phyloP scores from a whole-genome alignment of 2,329 filamentous ascomycete genomes.

The Beauveria rudraprayagi region DNA sequence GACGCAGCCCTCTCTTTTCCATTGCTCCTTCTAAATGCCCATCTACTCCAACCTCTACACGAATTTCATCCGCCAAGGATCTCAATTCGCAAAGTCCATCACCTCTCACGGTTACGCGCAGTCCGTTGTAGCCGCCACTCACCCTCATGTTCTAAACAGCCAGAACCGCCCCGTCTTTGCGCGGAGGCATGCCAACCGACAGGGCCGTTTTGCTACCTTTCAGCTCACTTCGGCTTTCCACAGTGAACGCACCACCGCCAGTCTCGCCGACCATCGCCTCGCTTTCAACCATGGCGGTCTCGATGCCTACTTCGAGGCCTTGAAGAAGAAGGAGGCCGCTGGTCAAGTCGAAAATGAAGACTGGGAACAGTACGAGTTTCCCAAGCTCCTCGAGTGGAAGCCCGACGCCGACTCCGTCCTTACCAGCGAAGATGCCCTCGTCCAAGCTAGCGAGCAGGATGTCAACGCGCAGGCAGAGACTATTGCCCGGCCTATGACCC shows the following conservation, averaged over 20 bases:
- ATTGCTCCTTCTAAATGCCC: conserved; percentile 80
- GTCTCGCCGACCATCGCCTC: conserved; percentile 48
- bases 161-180: conserved; percentile 59
- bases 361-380: conserved; percentile 88
- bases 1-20: conserved; percentile 34
- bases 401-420: conserved; percentile 47
- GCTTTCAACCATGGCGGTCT: conserved; percentile 55
- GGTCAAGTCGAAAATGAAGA: conserved; percentile 60
- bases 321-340: conserved; percentile 67
- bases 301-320: conserved; percentile 86
- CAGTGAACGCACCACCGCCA: conserved; percentile 42
- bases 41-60: conserved; percentile 61
- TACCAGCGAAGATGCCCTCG: conserved; percentile 49
- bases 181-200: conserved; percentile 47
- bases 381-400: conserved; percentile 85
- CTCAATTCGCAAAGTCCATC: conserved; percentile 76
- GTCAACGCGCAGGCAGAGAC: conserved; percentile 29
- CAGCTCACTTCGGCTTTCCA: conserved; percentile 75
- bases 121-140: conserved; percentile 90
- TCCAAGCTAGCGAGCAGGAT: conserved; percentile 21
- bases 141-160: conserved; percentile 67
- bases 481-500: conserved; percentile 29
- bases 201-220: conserved; percentile 45
- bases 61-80: conserved; percentile 92
- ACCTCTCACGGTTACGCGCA: conserved; percentile 97